A percentile compares a stretch with the other conserved stretches of the same genome.
Evolutionary conservation across 805 yeast genomes (phyloP).

Genomic region (Metschnikowia matae): DNA sequence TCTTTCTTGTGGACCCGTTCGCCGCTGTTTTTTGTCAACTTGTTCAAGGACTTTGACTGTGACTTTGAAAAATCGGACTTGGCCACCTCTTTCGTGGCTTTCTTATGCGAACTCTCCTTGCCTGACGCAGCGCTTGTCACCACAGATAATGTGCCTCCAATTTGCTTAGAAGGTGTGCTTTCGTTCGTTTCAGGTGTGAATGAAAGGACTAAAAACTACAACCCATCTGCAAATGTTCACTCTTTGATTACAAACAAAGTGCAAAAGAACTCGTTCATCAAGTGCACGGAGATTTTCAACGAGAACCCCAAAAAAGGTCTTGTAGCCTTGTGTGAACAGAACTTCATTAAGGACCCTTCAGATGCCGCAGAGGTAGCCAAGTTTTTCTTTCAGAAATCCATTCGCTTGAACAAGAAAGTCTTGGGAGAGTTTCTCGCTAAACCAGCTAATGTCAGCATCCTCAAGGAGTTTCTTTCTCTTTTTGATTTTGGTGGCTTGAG

Average conservation of each 20-base stretch:
- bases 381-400: conserved; percentile 74
- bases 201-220: conserved; percentile 39
- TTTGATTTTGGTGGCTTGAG: conserved; percentile 76
- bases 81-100: conserved; percentile 60
- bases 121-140: conserved; percentile 81
- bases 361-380: conserved; percentile 63
- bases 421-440: conserved; percentile 85
- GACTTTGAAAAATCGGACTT: conserved; percentile 83
- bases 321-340: conserved; percentile 55
- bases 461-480: conserved; percentile 59
- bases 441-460: conserved; percentile 56
- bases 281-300: conserved; percentile 73
- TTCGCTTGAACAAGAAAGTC: conserved; percentile 79
- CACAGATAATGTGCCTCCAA: conserved; percentile 86
- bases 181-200: conserved; percentile 62
- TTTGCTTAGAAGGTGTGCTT: conserved; percentile 84
- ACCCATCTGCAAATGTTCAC: conserved; percentile 15
- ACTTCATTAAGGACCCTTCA: conserved; percentile 49
- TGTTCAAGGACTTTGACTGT: conserved; percentile 86
- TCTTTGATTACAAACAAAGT: conserved; percentile 40
- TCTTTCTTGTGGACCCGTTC: conserved; percentile 79
- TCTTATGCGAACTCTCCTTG: conserved; percentile 70
- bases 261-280: conserved; percentile 70
- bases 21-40: conserved; percentile 68
- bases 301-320: conserved; percentile 76